These are phyloP conservation scores for Diaporthe citri DNA, from an alignment of 2,329 filamentous ascomycete genomes.

Conservation along the genomic window DNA sequence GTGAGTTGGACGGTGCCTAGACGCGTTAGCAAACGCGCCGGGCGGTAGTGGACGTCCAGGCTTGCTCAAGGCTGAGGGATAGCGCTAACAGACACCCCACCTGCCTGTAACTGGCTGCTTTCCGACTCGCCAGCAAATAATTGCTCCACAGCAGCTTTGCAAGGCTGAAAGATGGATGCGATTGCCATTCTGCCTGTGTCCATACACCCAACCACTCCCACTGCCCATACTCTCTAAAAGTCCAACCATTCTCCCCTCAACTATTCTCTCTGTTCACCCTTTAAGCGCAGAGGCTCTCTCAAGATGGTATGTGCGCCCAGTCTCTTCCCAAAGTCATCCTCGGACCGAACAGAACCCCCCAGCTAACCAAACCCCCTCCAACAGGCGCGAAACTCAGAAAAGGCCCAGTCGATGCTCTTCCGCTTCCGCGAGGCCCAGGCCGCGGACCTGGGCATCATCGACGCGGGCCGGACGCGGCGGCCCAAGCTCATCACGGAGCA, in stretches of 20 bases:
- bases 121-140: conserved; percentile 20
- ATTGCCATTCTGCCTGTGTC: not conserved
- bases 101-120: conserved; percentile 7
- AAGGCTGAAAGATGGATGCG: conserved; percentile 21
- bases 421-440: conserved; percentile 98
- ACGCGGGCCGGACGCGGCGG: conserved; percentile 88
- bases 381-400: conserved; percentile 96
- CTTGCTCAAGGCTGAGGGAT: conserved; percentile 13
- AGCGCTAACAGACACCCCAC: conserved; percentile 15
- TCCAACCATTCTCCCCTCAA: not conserved
- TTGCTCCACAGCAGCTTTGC: conserved; percentile 31
- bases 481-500: conserved; percentile 93
- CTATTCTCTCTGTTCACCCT: not conserved
- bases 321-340: not conserved
- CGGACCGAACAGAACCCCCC: not conserved
- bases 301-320: conserved; percentile 40
- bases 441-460: conserved; percentile 94
- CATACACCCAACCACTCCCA: not conserved
- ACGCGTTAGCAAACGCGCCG: conserved; percentile 5
- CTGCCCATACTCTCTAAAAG: not conserved
- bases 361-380: conserved; percentile 26
- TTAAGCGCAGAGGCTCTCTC: not conserved
- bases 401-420: conserved; percentile 99
- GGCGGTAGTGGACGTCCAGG: not conserved
- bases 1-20: too few species aligned